phyloP scores from a whole-genome alignment of 2,329 filamentous ascomycete genomes.

The Cordyceps javanica region DNA sequence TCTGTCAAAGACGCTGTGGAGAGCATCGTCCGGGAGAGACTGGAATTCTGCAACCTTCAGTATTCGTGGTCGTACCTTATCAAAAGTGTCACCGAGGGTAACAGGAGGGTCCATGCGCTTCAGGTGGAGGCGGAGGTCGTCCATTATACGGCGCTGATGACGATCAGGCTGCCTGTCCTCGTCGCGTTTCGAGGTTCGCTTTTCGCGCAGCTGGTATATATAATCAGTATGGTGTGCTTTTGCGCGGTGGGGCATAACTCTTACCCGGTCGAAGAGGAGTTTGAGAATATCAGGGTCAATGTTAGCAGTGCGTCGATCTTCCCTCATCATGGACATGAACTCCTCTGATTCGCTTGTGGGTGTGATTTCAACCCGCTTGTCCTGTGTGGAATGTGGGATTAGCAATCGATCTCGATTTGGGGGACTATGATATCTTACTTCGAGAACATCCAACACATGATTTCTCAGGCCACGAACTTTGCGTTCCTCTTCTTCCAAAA shows the following conservation, averaged over 20 bases:
- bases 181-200: constrained; percentile 73
- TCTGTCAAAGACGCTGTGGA: constrained; percentile 83
- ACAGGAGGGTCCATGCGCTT: constrained; percentile 88
- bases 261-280: constrained; percentile 76
- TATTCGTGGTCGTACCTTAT: constrained; percentile 74
- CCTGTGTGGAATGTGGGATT: constrained; percentile 44
- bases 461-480: constrained; percentile 76
- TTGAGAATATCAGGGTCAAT: constrained; percentile 73
- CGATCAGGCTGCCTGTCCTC: constrained; percentile 83
- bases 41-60: constrained; percentile 79
- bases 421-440: constrained; percentile 51
- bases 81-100: constrained; percentile 72
- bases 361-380: constrained; percentile 87
- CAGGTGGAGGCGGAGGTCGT: constrained; percentile 77
- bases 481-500: constrained; percentile 88
- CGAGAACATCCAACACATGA: constrained; percentile 79
- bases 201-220: constrained; percentile 66
- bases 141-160: constrained; percentile 76
- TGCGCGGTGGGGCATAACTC: constrained; percentile 21
- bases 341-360: constrained; percentile 82
- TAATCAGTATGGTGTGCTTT: neutral
- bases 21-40: constrained; percentile 76
- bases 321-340: constrained; percentile 74
- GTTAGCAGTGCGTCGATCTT: constrained; percentile 82
- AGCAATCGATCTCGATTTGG: constrained; percentile 24